Percentiles rank a stretch among this genome's conserved stretches.
Evolutionary conservation across 163 green algal genomes (phyloP).

Genomic region (Prototheca wickerhamii): DNA sequence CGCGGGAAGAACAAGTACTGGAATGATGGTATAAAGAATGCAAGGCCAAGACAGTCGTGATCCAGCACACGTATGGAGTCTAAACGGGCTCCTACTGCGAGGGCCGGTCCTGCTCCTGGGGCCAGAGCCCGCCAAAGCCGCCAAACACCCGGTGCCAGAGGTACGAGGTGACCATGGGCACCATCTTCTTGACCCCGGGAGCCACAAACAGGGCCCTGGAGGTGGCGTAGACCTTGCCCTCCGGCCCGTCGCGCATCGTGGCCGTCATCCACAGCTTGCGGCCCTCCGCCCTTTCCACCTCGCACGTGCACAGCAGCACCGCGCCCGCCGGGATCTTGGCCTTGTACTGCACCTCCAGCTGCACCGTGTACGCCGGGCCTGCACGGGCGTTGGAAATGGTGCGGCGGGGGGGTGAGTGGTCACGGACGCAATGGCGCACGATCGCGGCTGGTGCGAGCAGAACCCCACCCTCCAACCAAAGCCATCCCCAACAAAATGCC

Average conservation of each 20-base stretch:
- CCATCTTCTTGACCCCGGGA: constrained; percentile 25
- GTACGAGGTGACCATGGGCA: constrained; percentile 34
- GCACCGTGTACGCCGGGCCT: constrained; percentile 38
- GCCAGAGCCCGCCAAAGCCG: neutral
- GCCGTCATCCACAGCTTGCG: constrained; percentile 44
- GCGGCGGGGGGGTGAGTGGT: too few relatives aligned
- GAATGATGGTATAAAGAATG: neutral
- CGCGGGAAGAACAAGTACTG: neutral
- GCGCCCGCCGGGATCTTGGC: constrained; percentile 10
- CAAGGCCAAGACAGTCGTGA: neutral
- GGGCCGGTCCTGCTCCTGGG: neutral
- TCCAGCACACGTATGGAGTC: neutral
- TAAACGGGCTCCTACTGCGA: neutral
- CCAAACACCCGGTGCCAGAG: constrained; percentile 14
- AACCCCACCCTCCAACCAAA: too few relatives aligned
- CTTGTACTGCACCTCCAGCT: constrained; percentile 36
- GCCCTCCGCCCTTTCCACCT: constrained; percentile 20
- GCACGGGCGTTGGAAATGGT: too few relatives aligned
- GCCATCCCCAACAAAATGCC: too few relatives aligned
- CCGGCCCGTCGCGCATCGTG: constrained; percentile 24
- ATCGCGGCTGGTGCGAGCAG: too few relatives aligned
- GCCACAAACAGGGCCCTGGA: constrained; percentile 46
- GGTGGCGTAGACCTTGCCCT: constrained; percentile 43
- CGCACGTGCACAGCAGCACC: constrained; percentile 14
- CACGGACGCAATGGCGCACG: too few relatives aligned